Evolutionary conservation across 768 basidiomycete genomes (phyloP), one percentile per base, ranked within the genome.

Genomic region (Kwoniella pini): DNA sequence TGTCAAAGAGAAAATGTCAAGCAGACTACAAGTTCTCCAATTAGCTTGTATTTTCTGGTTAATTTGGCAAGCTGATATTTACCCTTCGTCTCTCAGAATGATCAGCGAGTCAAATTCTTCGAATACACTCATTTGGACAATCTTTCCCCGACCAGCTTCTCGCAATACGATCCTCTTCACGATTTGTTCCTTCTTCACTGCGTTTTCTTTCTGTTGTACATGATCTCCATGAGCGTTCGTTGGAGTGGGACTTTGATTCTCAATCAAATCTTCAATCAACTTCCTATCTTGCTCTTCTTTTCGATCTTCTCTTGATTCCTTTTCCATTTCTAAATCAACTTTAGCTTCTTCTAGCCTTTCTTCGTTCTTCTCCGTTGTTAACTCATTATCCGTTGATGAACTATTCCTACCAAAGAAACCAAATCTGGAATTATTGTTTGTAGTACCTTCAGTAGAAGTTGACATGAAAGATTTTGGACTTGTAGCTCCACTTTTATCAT

Each of bases 311-410:
- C 51, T 43, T 28, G 48, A 44, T 45, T 70, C 72, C 55, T 61
- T 63, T 54, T 68, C 54, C 72, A 74, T 74, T 57, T 69, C 72
- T 48, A 62, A 43, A 27, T 74, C 70, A 11, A 74, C 70, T 49
- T 67, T 65, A 4, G 69, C 55, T 44, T 74, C 72, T n/a, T 60
- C 53, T 15, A 74, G 61, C 50, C 21, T 68, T 65, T 50, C 54
- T 58, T 69, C 59, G 17, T 58, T 55, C 44, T 64, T 42, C 9
- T 42, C 19, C 40, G 11, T 42, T 42, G 19, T 42, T 17, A 17
- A 19, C 15, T 36, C 38, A 17, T 43, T 24, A 30, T 45, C 46
- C 10, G 33, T 50, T 9, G 60, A 62, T 3, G 52, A 46, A n/a
- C 61, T 60, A 22, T 56, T 60, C 39, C 43, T 28, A 22, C 71